These are phyloP conservation scores for Lodderomyces margitis DNA, from an alignment of 1,139 yeast species.

Conservation along the genomic window DNA sequence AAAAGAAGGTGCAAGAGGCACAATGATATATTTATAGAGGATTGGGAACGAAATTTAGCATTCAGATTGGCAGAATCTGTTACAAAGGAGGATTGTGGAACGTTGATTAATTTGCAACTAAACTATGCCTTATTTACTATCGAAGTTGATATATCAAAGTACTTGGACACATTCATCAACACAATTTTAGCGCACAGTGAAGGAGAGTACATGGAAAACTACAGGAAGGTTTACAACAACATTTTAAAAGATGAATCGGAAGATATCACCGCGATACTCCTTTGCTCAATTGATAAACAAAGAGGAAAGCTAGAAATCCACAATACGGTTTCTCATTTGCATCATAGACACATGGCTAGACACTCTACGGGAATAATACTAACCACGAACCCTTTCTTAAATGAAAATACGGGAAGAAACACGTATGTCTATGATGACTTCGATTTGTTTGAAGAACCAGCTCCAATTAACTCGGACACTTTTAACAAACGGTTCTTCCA, in stretches of 20 bases:
- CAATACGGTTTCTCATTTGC: slow-evolving; percentile 19
- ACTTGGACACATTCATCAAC: slow-evolving; percentile 19
- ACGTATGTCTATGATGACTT: slow-evolving; percentile 16
- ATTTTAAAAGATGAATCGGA: slow-evolving; percentile 13
- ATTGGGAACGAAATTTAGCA: slow-evolving; percentile 17
- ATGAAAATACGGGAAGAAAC: slow-evolving; percentile 8
- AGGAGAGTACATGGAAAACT: slow-evolving; percentile 11
- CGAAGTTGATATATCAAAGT: slow-evolving; percentile 26
- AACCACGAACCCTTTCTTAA: slow-evolving; percentile 8
- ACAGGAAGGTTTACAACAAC: slow-evolving; percentile 12
- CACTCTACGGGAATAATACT: slow-evolving; percentile 8
- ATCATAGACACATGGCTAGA: slow-evolving; percentile 15
- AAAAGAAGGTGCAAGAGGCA: slow-evolving; percentile 6
- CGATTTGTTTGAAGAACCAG: slow-evolving; percentile 13
- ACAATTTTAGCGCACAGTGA: slow-evolving; percentile 14
- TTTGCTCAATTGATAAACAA: slow-evolving; percentile 35
- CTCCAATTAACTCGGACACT: slow-evolving; percentile 12
- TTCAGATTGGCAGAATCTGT: slow-evolving; percentile 22
- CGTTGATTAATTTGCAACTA: slow-evolving; percentile 33
- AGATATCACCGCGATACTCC: slow-evolving; percentile 18
- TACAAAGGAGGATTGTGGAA: slow-evolving; percentile 19
- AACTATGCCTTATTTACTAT: slow-evolving; percentile 37
- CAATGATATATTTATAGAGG: slow-evolving; percentile 15
- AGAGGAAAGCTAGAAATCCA: slow-evolving; percentile 27
- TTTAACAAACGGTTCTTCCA: slow-evolving; percentile 8